Conservation (phyloP, 345 rosid species). For the Gossypium sturtianum region DNA sequence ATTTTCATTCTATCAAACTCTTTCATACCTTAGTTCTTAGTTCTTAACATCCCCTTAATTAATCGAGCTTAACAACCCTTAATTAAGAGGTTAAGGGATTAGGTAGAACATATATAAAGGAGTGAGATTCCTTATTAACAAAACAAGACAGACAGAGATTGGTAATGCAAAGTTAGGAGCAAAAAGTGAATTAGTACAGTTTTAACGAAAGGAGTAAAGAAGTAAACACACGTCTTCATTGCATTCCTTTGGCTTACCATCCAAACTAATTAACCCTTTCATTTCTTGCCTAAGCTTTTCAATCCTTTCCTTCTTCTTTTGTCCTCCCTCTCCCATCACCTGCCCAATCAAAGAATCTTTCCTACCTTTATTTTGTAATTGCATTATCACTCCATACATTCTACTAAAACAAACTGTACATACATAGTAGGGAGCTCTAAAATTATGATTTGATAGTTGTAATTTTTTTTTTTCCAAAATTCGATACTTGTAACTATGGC, state of each 20-base stretch:
- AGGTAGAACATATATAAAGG: neutral
- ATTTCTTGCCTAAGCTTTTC: neutral
- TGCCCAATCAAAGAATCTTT: neutral
- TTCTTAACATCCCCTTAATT: neutral
- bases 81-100: neutral
- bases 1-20: too few species aligned
- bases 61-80: neutral
- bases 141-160: neutral
- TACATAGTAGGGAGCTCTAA: neutral
- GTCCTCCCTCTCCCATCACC: neutral
- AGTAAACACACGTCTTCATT: constrained; percentile 8
- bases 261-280: neutral
- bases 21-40: too few species aligned
- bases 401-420: neutral
- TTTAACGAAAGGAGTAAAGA: neutral
- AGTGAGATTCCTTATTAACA: neutral
- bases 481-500: too few species aligned
- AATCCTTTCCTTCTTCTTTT: neutral
- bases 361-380: neutral
- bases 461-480: too few species aligned
- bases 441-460: too few species aligned
- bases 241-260: neutral
- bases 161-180: too few species aligned
- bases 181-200: neutral
- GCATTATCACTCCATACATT: neutral